Evolutionary conservation across 2,329 filamentous ascomycete genomes (phyloP), one percentile per base, ranked within the genome.

Genomic region (Pseudonectria buxi): DNA sequence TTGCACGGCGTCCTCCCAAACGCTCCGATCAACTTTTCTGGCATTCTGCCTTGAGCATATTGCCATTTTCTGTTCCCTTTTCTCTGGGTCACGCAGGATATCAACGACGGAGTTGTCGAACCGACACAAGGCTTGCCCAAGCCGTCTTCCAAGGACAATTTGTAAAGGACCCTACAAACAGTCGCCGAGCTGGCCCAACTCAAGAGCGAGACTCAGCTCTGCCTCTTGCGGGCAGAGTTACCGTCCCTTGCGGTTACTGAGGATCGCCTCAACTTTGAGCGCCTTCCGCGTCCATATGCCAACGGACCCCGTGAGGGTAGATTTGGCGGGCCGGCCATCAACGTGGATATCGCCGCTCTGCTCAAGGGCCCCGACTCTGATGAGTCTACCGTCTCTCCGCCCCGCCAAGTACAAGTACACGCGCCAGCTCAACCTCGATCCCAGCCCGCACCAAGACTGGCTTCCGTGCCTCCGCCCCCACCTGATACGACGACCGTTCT

Each of bases 261-360:
- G 44, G 47, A 47, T 46, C 46, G 46, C 35, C 46, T 56, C 41
- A 50, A 52, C 35, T 44, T 52, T 36, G 45, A 50, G 36, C 49
- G 51, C 38, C 55, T 49, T 45, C 37, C 52, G 33, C 48, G 53
- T 33, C 49, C 52, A 34, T 48, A 55, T 51, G 48, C 45, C 35
- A 48, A 51, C 53, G 44, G 47, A 39, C 43, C 49, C 37, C 40
- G 50, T 42, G 40, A 41, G 44, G 46, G 45, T 41, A 49, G 42
- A 45, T 47, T 48, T 39, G 49, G 48, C 39, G 41, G 41, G 35
- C 37, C 46, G 57, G 72, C 72, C 75, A 77, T 71, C 78, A 89
- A 73, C 76, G 82, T 95, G 88, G 88, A 95, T 89, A 94, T 95
- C 83, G 79, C 85, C 65, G 81, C 83, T 50, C 77, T 95, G 50